Base-by-base conservation (phyloP, 164 flowering plant genomes). In the Magnolia sinica region DNA sequence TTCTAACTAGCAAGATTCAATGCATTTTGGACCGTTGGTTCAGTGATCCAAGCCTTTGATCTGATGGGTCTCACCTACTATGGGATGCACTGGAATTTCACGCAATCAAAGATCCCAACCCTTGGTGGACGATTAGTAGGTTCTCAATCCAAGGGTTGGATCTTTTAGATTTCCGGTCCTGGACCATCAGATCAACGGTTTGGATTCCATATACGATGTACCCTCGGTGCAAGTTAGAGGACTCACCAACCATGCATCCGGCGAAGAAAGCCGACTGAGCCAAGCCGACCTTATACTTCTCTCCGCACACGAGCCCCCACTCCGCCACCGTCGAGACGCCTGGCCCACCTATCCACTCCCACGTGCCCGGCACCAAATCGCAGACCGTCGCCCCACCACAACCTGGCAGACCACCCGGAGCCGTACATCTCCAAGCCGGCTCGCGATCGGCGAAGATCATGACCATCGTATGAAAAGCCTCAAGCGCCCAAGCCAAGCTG, bases 391-490 rank as follows among this genome's bases (percentile, higher is more conserved):
- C 29, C 45, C 71, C 61, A 19, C 50, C 7, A 74, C 73, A 71
- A 50, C 76, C 18, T 23, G 19, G 9, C 2, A 70, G 73, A 31
- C 73, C 55, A 27, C 64, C 58, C 4, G 19, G 13, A 7, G 70
- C 74, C 24, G 71, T 29, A 82, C 95, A 91, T 37, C 81, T 64
- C 92, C 92, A 93, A 16, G 23, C 85, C 55, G 97, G 98, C 67
- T 93, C 95, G 8, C 87, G 86, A 81, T 95, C 98, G 11, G 98
- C 96, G 78, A 95, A 95, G n/a, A 95, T 93, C 93, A 95, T 92
- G 67, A 93, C 97, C 98, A 95, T 95, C 61, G 97, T 88, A 78
- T 93, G 98, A 72, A 92, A 88, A 27, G 96, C 97, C 85, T 95
- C 98, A 2, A 95, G 85, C 0, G 92, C 91, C 98, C 97, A 95